Evolutionary conservation across 148 eudicot genomes (phyloP).

Genomic region (Nepenthes gracilis): DNA sequence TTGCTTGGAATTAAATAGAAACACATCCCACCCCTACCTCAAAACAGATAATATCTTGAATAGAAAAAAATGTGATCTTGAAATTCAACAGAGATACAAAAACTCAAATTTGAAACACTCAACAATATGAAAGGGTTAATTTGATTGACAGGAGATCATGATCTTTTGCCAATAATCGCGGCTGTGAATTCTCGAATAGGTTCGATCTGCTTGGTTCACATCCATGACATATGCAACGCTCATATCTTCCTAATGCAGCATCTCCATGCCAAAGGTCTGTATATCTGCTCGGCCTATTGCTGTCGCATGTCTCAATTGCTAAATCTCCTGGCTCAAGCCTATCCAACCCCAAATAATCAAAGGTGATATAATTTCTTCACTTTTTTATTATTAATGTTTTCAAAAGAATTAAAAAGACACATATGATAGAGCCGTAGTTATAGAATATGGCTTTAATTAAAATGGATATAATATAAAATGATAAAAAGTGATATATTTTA

Average conservation of each 20-base stretch:
- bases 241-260: conserved; percentile 69
- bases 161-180: conserved; percentile 29
- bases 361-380: conserved; percentile 1
- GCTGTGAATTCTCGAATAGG: conserved; percentile 35
- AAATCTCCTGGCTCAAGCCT: conserved; percentile 22
- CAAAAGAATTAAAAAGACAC: too few species aligned
- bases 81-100: too few species aligned
- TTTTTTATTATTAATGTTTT: neutral
- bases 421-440: too few species aligned
- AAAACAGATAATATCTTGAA: too few species aligned
- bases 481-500: too few species aligned
- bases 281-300: conserved; percentile 19
- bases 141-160: conserved; percentile 31
- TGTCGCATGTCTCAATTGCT: conserved; percentile 16
- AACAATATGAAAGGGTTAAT: neutral
- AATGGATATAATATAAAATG: too few species aligned
- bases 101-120: neutral
- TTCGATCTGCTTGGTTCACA: conserved; percentile 22
- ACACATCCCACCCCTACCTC: too few species aligned
- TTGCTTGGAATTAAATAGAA: too few species aligned
- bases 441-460: too few species aligned
- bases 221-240: conserved; percentile 58
- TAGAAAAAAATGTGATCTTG: neutral
- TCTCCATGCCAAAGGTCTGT: conserved; percentile 29
- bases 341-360: conserved; percentile 27